Evolutionary conservation across 495 filamentous ascomycete genomes (phyloP).

Genomic region (Beverwykella pulmonaria): DNA sequence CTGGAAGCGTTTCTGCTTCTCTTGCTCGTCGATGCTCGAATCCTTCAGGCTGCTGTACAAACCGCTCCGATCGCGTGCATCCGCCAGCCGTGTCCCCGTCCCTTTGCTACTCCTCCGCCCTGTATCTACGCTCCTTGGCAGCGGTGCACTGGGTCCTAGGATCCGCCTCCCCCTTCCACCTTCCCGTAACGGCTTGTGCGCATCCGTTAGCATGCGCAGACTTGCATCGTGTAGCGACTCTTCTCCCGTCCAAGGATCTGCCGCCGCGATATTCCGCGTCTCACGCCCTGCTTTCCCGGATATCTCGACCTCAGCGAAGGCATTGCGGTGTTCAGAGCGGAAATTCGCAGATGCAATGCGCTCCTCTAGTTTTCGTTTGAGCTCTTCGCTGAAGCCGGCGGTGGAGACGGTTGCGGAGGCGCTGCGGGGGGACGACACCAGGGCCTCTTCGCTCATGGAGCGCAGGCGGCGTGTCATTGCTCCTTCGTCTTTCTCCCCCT

Average conservation of each 20-base stretch:
- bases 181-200: constrained; percentile 69
- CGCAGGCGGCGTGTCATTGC: constrained; percentile 75
- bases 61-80: constrained; percentile 75
- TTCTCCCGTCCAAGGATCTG: constrained; percentile 75
- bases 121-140: constrained; percentile 58
- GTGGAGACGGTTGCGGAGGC: constrained; percentile 77
- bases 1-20: constrained; percentile 66
- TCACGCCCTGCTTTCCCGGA: constrained; percentile 68
- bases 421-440: constrained; percentile 70
- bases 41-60: constrained; percentile 69
- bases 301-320: constrained; percentile 68
- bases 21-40: constrained; percentile 62
- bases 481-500: constrained; percentile 43
- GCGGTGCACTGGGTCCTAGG: constrained; percentile 38
- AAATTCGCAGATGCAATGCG: constrained; percentile 73
- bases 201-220: constrained; percentile 85
- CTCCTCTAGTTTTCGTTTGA: constrained; percentile 74
- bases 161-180: constrained; percentile 46
- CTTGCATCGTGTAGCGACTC: constrained; percentile 75
- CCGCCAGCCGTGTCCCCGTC: constrained; percentile 65
- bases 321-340: constrained; percentile 65
- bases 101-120: constrained; percentile 46
- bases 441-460: constrained; percentile 77
- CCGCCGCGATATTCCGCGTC: constrained; percentile 69
- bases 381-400: constrained; percentile 83